phyloP scores from a whole-genome alignment of 2,329 filamentous ascomycete genomes.

The Tolypocladium tundrense region DNA sequence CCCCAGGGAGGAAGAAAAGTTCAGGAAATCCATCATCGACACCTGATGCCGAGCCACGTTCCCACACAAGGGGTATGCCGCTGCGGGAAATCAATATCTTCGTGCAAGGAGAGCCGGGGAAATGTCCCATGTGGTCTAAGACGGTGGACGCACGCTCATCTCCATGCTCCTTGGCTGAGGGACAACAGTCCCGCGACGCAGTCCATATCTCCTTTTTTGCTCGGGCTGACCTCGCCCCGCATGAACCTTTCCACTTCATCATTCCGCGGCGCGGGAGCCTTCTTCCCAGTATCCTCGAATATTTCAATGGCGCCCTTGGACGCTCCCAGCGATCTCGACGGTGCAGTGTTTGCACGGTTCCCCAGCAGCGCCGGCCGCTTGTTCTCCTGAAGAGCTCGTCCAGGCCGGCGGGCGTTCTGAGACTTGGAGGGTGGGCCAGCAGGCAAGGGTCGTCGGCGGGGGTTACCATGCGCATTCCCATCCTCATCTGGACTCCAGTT shows the following conservation, averaged over 20 bases:
- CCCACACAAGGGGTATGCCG: neutral
- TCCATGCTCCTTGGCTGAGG: conserved; percentile 87
- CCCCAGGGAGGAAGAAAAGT: neutral
- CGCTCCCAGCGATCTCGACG: conserved; percentile 20
- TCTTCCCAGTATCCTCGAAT: conserved; percentile 36
- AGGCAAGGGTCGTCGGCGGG: conserved; percentile 26
- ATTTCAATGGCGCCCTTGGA: conserved; percentile 32
- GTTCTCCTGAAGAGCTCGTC: conserved; percentile 30
- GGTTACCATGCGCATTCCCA: conserved; percentile 22
- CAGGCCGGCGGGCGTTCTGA: conserved; percentile 29
- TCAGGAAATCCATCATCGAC: neutral
- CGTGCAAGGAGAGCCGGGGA: neutral
- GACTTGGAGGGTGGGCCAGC: conserved; percentile 14
- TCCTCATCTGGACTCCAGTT: conserved; percentile 62
- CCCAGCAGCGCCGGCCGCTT: conserved; percentile 21
- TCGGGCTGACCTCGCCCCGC: conserved; percentile 52
- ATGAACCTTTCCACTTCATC: conserved; percentile 69
- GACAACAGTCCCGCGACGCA: conserved; percentile 84
- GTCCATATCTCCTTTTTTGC: conserved; percentile 73
- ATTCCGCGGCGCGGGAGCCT: conserved; percentile 11
- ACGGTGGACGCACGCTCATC: conserved; percentile 27
- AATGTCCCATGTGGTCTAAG: neutral
- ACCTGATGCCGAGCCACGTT: neutral
- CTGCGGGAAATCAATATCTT: neutral
- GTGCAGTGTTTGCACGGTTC: conserved; percentile 30